Base-by-base conservation (phyloP, 345 rosid genomes). In the Mercurialis annua region DNA sequence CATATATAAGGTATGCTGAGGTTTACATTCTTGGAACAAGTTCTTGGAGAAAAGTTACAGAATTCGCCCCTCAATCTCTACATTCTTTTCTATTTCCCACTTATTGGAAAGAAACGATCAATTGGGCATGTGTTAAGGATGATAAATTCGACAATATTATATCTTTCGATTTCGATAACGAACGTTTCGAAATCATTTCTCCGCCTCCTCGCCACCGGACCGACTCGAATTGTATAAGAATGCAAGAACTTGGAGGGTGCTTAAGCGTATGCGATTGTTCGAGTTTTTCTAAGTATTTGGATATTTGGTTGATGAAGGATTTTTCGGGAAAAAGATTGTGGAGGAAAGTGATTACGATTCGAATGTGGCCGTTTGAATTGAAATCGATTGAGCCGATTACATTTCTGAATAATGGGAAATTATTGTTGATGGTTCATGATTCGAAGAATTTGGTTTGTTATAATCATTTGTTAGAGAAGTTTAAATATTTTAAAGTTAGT, bases 241-340 rank as follows among this genome's bases (percentile, higher is more conserved):
- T 49, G 54, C 54, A 49, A 49, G 54, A 49, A 49, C 54, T 49
- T 49, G 26, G 54, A n/a, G 54, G 54, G 2, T 49, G 27, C 26
- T 27, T 49, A 5, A n/a, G 54, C 10, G 54, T 49, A 5, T 49
- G 54, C 10, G 12, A 49, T 48, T 49, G 10, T 49, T 5, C 11
- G 5, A 40, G 11, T 49, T 49, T 27, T 49, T 20, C 21, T 1
- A 49, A 14, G 54, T 7, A 27, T n/a, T 49, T 3, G 7, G 26
- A 49, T 6, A 49, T 49, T 8, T 49, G 54, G 54, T 20, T 20
- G 54, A 49, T 49, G 54, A 49, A 49, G 54, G 54, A 49, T 49
- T 49, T 49, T 49, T 21, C 54, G 0, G 54, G 54, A 7, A 49
- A 49, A 21, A 20, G 7, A 49, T 8, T 49, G 54, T 20, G 54